Base-by-base conservation (phyloP, 2,329 filamentous ascomycete species). In the Coniochaeta pulveracea region DNA sequence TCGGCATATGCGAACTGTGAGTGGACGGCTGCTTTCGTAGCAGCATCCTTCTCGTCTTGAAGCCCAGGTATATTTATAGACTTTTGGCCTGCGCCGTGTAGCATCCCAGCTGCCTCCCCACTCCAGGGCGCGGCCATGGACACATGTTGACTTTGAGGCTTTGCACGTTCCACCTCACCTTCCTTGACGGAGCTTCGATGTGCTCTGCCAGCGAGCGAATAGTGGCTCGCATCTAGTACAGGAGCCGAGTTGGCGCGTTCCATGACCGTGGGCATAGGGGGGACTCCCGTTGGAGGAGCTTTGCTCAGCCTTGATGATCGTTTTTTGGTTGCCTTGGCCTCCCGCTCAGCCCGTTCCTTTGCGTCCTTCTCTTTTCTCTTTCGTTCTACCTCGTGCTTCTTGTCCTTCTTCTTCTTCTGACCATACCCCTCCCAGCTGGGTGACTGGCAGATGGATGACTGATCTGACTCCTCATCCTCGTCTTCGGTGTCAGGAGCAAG, bases 351-450 rank as follows among this genome's bases (percentile, higher is more conserved):
- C 26, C 50, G 53, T 30, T 61, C 54, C 37, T 63, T 59, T 33
- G 64, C 52, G 32, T 61, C 54, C 37, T 63, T 59, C 32, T 64
- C 60, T 41, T 56, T 63, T 34, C 57, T 63, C 36, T 49, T 48
- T 38, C 56, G 55, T 34, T 57, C 52, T 10, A 49, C 48, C 22
- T 58, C 55, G 10, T 54, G 52, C 44, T 65, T 69, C 47, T 66
- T 70, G 40, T 71, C 66, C 45, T 63, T 67, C 43, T 67, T 72
- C n/a, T n/a, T n/a, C 41, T 58, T 64, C 14, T 64, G 61, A 3
- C 61, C 60, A 42, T 70, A 70, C 15, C 68, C 64, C 40, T 75
- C 71, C 73, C 73, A 77, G 35, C 64, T 74, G 2, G 73, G 73
- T 2, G 73, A 77, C 35, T 74, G 69, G 39, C 73, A 78, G 34